phyloP scores from a whole-genome alignment of 768 basidiomycete species.

The Lactarius sp. region DNA sequence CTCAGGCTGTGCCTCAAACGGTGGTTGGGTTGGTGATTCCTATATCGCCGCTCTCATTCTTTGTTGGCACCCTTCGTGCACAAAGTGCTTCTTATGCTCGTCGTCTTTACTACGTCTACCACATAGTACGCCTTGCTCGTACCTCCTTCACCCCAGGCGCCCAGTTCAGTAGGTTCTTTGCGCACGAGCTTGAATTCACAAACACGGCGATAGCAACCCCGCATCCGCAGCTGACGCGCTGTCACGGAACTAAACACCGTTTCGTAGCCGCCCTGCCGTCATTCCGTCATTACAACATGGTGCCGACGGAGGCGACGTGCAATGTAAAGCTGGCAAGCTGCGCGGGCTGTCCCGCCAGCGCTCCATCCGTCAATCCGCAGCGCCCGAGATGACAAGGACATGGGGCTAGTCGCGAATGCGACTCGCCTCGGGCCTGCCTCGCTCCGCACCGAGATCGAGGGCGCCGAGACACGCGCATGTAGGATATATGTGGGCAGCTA shows the following conservation, averaged over 20 bases:
- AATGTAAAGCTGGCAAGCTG: slow-evolving; percentile 26
- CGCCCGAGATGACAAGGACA: not conserved
- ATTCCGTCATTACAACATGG: slow-evolving; percentile 37
- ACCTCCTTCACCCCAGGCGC: slow-evolving; percentile 54
- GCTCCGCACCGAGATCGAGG: slow-evolving; percentile 48
- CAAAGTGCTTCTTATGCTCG: slow-evolving; percentile 40
- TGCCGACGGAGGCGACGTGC: slow-evolving; percentile 34
- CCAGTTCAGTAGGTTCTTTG: slow-evolving; percentile 69
- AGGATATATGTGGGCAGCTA: slow-evolving; percentile 50
- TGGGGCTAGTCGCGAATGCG: slow-evolving; percentile 44
- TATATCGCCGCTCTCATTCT: slow-evolving; percentile 42
- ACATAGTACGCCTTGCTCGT: slow-evolving; percentile 38
- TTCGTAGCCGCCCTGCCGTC: slow-evolving; percentile 50
- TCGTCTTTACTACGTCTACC: slow-evolving; percentile 38
- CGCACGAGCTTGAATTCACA: slow-evolving; percentile 49
- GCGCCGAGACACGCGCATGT: slow-evolving; percentile 61
- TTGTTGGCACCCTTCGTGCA: slow-evolving; percentile 61
- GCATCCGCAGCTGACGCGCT: slow-evolving; percentile 29
- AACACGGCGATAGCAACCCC: not conserved
- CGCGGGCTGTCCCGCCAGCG: slow-evolving; percentile 37
- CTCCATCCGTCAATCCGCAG: slow-evolving; percentile 39
- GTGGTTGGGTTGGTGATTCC: slow-evolving; percentile 41
- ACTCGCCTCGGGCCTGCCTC: slow-evolving; percentile 39
- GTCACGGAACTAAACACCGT: slow-evolving; percentile 42
- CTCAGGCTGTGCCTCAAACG: slow-evolving; percentile 50